These are phyloP conservation scores for Ophiostoma perfectum DNA, from an alignment of 2,329 filamentous ascomycete species.

Conservation along the genomic window DNA sequence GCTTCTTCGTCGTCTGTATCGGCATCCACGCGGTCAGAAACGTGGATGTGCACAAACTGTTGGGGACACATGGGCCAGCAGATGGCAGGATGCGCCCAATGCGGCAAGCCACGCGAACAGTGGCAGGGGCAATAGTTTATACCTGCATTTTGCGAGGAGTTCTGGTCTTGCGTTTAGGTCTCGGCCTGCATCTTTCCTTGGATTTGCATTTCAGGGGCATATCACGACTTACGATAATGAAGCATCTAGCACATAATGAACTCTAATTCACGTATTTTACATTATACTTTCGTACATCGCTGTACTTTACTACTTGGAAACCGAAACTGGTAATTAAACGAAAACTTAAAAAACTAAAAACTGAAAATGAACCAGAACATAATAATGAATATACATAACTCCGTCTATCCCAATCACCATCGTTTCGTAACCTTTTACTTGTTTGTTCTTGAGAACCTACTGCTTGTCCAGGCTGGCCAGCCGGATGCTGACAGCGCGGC, in stretches of 20 bases:
- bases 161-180: not conserved
- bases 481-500: constrained; percentile 79
- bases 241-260: not conserved
- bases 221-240: constrained; percentile 12
- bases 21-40: not conserved
- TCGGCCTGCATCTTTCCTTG: not conserved
- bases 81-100: constrained; percentile 54
- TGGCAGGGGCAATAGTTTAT: constrained; percentile 17
- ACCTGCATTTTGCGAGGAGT: not conserved
- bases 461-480: constrained; percentile 39
- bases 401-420: not conserved
- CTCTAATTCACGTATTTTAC: no score
- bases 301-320: no score
- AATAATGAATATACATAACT: not conserved
- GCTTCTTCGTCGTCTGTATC: not conserved
- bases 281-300: no score
- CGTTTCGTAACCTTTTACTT: not conserved
- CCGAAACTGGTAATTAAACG: no score
- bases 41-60: constrained; percentile 51
- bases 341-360: not conserved
- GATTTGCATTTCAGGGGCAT: not conserved
- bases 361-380: not conserved
- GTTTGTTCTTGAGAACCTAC: not conserved
- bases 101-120: constrained; percentile 49
- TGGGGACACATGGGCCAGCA: constrained; percentile 46